Evolutionary conservation across 2,329 filamentous ascomycete species (phyloP), one percentile per base, ranked within the genome.

Genomic region (Colletotrichum higginsianum): DNA sequence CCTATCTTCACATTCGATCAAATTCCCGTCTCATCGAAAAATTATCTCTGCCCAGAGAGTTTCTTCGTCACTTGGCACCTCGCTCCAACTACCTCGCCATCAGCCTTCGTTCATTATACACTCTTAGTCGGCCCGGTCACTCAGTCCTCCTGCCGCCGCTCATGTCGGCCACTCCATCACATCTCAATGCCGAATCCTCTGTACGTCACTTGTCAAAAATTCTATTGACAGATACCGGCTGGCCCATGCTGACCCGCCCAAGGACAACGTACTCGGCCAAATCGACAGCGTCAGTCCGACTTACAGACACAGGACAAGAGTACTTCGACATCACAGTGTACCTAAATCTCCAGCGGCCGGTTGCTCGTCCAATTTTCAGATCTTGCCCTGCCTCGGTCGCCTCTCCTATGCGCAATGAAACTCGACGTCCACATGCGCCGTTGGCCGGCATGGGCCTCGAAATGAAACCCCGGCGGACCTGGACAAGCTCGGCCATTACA

Each of bases 371-470:
- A 71, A 40, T 62, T 58, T 40, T 52, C 58, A 64, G 26, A 68
- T 60, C 65, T 68, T 63, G 35, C 60, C 63, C 47, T 67, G 46
- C 57, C 44, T 71, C 68, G 58, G 53, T 58, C 57, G 47, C 58
- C 30, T 44, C 16, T 63, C 58, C 65, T 65, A 65, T 49, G 21
- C 65, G 65, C 69, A 55, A 63, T 63, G 57, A 60, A 62, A 62
- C 50, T 60, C 40, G 69, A 47, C 58, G 68, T 26, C 67, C 56
- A 50, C 58, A 64, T 67, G 53, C 69, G 60, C 69, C 65, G 58
- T 71, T 60, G 65, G 53, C 44, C 69, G 46, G 62, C 65, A 64
- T 63, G 52, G 40, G 8, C 30, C 18, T 64, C 58, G 46, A 21
- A 63, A 63, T 55, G 47, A 60, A 67, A 15, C 44, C 30, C 65